Conservation (phyloP, 257 asterid species). For the Solanum arcanum region DNA sequence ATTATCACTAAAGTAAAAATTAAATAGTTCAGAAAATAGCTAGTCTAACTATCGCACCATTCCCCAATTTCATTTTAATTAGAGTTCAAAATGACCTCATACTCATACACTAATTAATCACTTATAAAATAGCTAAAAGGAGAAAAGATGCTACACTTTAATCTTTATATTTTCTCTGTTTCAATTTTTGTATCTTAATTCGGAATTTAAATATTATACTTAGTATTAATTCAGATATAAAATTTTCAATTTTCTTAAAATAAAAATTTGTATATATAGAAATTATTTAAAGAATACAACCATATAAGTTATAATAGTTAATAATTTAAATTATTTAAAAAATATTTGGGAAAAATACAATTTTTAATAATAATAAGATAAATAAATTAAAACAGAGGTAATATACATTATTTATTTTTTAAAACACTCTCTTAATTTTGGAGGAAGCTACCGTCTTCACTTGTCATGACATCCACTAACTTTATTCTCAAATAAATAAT, state of each 20-base stretch:
- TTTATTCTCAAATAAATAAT: not conserved
- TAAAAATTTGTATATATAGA: not conserved
- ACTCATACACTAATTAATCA: not conserved
- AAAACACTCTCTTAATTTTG: not conserved
- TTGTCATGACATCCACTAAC: not conserved
- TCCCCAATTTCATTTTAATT: not conserved
- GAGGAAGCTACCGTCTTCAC: not conserved
- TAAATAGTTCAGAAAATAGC: not conserved
- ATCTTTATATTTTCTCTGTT: not conserved
- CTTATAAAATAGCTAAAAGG: not conserved
- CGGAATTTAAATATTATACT: not conserved
- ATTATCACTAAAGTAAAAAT: not conserved
- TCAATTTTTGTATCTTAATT: not conserved
- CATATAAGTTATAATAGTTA: not conserved
- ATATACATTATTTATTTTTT: not conserved
- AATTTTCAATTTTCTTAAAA: not conserved
- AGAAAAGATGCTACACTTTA: not conserved
- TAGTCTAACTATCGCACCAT: not conserved
- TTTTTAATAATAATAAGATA: not conserved
- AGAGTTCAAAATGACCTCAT: not conserved
- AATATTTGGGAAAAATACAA: not conserved
- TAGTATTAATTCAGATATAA: not conserved
- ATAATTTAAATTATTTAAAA: not conserved
- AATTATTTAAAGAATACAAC: not conserved
- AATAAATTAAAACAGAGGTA: rapidly evolving